Conservation (phyloP, 2,329 filamentous ascomycete species). For the Ceratocystiopsis sp. region DNA sequence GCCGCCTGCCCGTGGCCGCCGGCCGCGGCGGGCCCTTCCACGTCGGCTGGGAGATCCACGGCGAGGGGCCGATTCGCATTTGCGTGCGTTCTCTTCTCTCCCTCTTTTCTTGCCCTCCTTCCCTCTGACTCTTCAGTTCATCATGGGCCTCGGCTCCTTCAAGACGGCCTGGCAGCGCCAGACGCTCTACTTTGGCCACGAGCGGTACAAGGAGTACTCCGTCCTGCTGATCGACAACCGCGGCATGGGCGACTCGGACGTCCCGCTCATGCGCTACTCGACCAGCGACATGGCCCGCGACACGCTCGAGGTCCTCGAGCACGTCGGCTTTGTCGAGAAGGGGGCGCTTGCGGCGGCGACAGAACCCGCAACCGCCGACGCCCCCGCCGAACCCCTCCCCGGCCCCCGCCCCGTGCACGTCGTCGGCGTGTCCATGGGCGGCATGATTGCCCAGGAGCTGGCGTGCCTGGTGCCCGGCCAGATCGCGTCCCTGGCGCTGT, state of each 20-base stretch:
- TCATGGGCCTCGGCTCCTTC: conserved; percentile 62
- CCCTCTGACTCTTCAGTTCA: conserved; percentile 33
- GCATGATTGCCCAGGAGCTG: conserved; percentile 84
- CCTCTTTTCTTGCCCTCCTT: not conserved
- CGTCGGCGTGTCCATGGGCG: conserved; percentile 68
- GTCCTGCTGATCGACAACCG: conserved; percentile 70
- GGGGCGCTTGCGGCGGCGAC: conserved; percentile 1
- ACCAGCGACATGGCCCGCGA: conserved; percentile 76
- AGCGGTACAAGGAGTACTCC: conserved; percentile 47
- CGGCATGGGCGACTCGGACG: conserved; percentile 66
- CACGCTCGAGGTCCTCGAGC: conserved; percentile 48
- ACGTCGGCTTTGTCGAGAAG: conserved; percentile 38
- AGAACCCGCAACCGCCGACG: too few species aligned
- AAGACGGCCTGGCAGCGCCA: conserved; percentile 65
- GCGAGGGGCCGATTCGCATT: conserved; percentile 52
- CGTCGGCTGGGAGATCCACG: conserved; percentile 68
- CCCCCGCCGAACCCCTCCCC: too few species aligned
- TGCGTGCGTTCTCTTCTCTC: conserved; percentile 37
- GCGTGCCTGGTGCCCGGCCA: conserved; percentile 34
- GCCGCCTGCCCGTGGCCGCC: conserved; percentile 46
- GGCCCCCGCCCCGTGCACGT: conserved; percentile 36
- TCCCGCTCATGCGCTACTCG: conserved; percentile 60
- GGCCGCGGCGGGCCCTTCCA: conserved; percentile 58
- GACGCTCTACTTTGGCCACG: conserved; percentile 66
- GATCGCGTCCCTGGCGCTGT: conserved; percentile 38